phyloP scores from a whole-genome alignment of 768 basidiomycete genomes.

The Clitopilus hobsonii region DNA sequence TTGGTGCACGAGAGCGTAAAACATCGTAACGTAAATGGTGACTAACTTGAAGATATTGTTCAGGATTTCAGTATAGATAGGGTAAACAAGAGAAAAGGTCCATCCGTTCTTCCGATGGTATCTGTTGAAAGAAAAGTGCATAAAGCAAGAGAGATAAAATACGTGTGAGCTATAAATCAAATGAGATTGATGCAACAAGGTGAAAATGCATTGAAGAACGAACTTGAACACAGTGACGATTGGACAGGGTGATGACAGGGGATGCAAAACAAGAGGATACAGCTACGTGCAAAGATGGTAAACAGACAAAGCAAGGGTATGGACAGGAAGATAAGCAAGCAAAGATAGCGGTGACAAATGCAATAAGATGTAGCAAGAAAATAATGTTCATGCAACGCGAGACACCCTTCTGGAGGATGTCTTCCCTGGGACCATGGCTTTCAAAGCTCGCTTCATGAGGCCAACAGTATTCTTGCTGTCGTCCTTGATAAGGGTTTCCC shows the following conservation, averaged over 20 bases:
- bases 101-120: neutral
- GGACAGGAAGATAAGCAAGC: neutral
- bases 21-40: neutral
- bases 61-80: neutral
- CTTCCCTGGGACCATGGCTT: conserved; percentile 70
- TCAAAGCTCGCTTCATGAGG: conserved; percentile 67
- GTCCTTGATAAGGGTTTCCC: conserved; percentile 32
- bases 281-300: too few relatives aligned
- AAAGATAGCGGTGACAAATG: neutral
- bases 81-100: neutral
- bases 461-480: conserved; percentile 46
- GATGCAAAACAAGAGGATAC: neutral
- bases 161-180: neutral
- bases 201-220: neutral
- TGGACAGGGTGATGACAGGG: neutral
- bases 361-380: conserved; percentile 3
- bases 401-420: conserved; percentile 47
- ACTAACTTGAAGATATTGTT: neutral
- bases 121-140: neutral
- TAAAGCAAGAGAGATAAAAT: neutral
- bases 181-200: neutral
- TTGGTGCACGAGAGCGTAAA: neutral
- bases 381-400: conserved; percentile 25
- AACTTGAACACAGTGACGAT: neutral
- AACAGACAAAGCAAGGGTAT: too few relatives aligned